phyloP scores from a whole-genome alignment of 352 stramenopile species.

The Phytophthora colocasiae region DNA sequence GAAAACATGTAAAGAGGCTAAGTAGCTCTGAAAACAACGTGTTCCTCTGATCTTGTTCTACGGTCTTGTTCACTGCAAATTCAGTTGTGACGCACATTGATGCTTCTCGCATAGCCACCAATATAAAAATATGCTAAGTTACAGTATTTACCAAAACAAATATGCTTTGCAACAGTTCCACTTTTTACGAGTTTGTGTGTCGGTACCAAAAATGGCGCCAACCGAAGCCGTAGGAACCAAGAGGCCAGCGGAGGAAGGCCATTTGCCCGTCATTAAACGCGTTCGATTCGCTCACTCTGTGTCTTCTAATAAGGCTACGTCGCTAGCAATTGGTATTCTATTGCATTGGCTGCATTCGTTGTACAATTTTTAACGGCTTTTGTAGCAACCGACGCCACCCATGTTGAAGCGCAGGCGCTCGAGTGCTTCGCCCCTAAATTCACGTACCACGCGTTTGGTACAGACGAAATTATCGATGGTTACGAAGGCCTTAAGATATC shows the following conservation, averaged over 20 bases:
- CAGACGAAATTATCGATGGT: constrained; percentile 71
- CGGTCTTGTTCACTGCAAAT: constrained; percentile 28
- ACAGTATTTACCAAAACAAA: constrained; percentile 4
- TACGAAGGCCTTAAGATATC: constrained; percentile 66
- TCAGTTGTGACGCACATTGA: constrained; percentile 15
- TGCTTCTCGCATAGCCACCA: constrained; percentile 1
- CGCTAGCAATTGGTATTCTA: constrained; percentile 63
- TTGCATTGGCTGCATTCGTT: neutral
- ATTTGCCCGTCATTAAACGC: constrained; percentile 51
- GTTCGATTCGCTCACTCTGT: constrained; percentile 64
- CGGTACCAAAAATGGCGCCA: constrained; percentile 29
- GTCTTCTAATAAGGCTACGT: constrained; percentile 58
- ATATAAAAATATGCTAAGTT: neutral
- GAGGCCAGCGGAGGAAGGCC: constrained; percentile 10
- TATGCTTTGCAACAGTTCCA: neutral
- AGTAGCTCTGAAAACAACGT: neutral
- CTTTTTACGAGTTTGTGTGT: constrained; percentile 5
- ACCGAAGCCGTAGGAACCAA: constrained; percentile 26
- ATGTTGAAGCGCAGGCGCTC: constrained; percentile 52
- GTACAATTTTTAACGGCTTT: constrained; percentile 3
- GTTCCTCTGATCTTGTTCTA: neutral
- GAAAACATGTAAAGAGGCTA: constrained; percentile 1
- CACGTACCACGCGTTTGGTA: constrained; percentile 86
- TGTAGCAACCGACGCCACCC: constrained; percentile 45
- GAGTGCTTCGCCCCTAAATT: constrained; percentile 72